phyloP scores from a whole-genome alignment of 176 grass and related monocot genomes.

The Areca catechu region DNA sequence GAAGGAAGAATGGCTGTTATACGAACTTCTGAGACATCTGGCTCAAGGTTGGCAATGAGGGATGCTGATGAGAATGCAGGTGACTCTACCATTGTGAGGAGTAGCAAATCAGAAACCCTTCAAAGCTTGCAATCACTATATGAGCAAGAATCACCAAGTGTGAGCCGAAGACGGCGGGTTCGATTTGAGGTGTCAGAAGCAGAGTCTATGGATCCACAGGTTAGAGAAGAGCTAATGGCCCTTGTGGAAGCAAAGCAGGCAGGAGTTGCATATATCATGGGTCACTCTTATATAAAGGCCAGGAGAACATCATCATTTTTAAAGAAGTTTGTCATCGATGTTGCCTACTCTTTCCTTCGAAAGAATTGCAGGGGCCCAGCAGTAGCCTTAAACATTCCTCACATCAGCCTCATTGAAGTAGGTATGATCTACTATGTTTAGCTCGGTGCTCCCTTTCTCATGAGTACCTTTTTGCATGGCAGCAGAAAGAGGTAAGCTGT shows the following conservation, averaged over 20 bases:
- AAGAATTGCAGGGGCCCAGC: slow-evolving; percentile 92
- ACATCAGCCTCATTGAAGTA: slow-evolving; percentile 98
- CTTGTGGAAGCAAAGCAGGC: slow-evolving; percentile 84
- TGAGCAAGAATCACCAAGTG: slow-evolving; percentile 60
- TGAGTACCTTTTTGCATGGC: not conserved
- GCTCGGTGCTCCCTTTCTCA: not conserved
- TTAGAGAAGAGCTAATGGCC: slow-evolving; percentile 67
- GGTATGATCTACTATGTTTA: slow-evolving; percentile 99
- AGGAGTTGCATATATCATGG: slow-evolving; percentile 84
- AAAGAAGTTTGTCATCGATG: slow-evolving; percentile 78
- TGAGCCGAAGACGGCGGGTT: slow-evolving; percentile 32
- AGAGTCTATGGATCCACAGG: slow-evolving; percentile 37
- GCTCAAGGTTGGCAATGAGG: slow-evolving; percentile 37
- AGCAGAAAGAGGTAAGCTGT: not conserved
- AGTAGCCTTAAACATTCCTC: slow-evolving; percentile 81
- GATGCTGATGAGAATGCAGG: slow-evolving; percentile 20
- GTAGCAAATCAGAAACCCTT: slow-evolving; percentile 74
- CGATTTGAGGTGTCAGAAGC: slow-evolving; percentile 48
- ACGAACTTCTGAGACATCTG: slow-evolving; percentile 37
- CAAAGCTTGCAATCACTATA: slow-evolving; percentile 67
- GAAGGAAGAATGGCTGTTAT: slow-evolving; percentile 96
- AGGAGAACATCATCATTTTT: slow-evolving; percentile 69
- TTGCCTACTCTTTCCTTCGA: slow-evolving; percentile 85
- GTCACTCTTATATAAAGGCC: slow-evolving; percentile 92
- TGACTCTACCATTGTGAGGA: slow-evolving; percentile 34